Evolutionary conservation across 345 rosid genomes (phyloP), one percentile per base, ranked within the genome.

Genomic region (Eucalyptus dawsonii): DNA sequence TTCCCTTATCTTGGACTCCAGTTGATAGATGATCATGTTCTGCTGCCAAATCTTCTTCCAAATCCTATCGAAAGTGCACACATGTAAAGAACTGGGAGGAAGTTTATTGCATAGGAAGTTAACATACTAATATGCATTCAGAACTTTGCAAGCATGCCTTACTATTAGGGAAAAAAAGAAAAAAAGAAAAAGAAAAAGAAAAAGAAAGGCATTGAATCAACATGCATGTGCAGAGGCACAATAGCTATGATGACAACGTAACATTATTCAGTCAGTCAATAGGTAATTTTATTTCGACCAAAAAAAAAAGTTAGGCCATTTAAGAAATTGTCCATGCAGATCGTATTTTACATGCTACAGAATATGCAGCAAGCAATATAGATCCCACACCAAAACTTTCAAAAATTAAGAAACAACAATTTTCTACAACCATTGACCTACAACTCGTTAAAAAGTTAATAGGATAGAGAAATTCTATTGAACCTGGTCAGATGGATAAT

Each of bases 401-500:
- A 47, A 56, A 21, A 87, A 8, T n/a, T 49, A 86, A 24, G 58
- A 49, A 80, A 21, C 19, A n/a, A 87, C 34, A 86, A 86, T 27
- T 49, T 24, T 34, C 87, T 24, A 86, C 45, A 86, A 45, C 54
- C 65, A 50, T 31, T 31, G 62, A 86, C 15, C 54, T 51, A 49
- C 54, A 80, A 58, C 53, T 88, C 2, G 9, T 2, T 5, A 76
- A 76, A 72, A 76, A 37, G 27, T 37, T 37, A 19, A 50, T 14
- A 60, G 88, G 83, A 37, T 11, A 37, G 47, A 69, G 45, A 87
- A 17, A 65, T 85, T 40, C 67, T 88, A 83, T 76, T 89, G 80
- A 87, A 96, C 99, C 99, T 94, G 95, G 90, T 93, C 87, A 80
- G 91, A 44, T 88, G 93, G 91, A 89, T 92, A 89, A 90, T 97